A percentile compares a stretch with the other conserved stretches of the same genome.
Conservation (phyloP, 2,329 filamentous ascomycete genomes). For the Beauveria australis region DNA sequence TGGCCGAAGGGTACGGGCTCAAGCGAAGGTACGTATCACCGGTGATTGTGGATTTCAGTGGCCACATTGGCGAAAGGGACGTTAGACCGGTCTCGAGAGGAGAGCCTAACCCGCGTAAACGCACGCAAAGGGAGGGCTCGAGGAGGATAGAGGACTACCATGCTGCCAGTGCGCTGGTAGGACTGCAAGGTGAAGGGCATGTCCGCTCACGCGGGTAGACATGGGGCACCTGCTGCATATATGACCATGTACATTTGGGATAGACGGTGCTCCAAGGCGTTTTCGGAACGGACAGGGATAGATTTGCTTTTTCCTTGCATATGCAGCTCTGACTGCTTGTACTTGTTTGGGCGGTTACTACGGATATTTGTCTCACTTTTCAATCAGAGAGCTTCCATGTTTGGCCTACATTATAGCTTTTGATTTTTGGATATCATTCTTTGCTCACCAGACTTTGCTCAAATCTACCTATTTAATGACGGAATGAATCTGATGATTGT, state of each 20-base stretch:
- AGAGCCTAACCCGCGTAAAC: not conserved
- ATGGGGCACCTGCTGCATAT: not conserved
- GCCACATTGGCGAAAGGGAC: not conserved
- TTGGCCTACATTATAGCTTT: not conserved
- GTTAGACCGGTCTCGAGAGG: not conserved
- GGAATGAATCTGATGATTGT: no score
- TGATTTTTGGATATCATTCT: not conserved
- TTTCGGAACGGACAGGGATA: not conserved
- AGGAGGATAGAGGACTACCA: slow-evolving; percentile 9
- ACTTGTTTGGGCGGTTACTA: not conserved
- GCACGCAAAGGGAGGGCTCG: not conserved
- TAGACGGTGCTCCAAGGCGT: slow-evolving; percentile 1
- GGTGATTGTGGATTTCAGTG: not conserved
- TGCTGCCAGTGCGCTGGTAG: slow-evolving; percentile 13
- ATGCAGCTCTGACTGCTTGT: not conserved
- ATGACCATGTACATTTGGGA: not conserved
- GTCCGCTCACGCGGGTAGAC: not conserved
- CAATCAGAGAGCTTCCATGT: not conserved
- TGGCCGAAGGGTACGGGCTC: not conserved
- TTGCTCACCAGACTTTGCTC: not conserved
- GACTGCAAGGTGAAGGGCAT: slow-evolving; percentile 10
- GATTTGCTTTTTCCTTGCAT: not conserved
- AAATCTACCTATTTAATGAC: not conserved
- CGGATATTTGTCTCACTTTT: not conserved
- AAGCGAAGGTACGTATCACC: slow-evolving; percentile 5